A percentile compares a stretch with the other conserved stretches of the same genome.
Conservation (phyloP, 495 filamentous ascomycete species). For the Hyaloscypha hepaticicola region DNA sequence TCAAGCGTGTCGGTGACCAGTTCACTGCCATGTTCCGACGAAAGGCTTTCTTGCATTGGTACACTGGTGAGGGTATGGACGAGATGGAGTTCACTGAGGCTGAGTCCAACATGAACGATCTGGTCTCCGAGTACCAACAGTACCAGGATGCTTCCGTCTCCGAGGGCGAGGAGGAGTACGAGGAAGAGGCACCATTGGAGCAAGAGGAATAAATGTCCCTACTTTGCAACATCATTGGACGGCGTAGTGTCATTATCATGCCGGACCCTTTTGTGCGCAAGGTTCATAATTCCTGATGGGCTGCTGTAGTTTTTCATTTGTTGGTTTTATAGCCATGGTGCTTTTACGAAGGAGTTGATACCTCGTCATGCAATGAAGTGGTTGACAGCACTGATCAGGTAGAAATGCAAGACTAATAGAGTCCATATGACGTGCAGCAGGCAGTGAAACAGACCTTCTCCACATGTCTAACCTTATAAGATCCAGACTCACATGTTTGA, state of each 20-base stretch:
- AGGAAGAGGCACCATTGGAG: constrained; percentile 57
- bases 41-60: constrained; percentile 99
- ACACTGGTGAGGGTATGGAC: constrained; percentile 99
- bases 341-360: constrained; percentile 26
- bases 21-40: constrained; percentile 99
- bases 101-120: constrained; percentile 99
- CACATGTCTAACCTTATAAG: constrained; percentile 16
- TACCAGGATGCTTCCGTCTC: constrained; percentile 97
- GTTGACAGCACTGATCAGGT: constrained; percentile 26
- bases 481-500: background rate
- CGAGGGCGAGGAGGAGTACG: constrained; percentile 64
- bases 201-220: constrained; percentile 44
- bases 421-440: constrained; percentile 17
- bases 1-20: constrained; percentile 99
- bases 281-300: constrained; percentile 21
- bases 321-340: constrained; percentile 29
- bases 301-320: constrained; percentile 24
- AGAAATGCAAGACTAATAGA: constrained; percentile 26
- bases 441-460: constrained; percentile 11
- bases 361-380: constrained; percentile 22
- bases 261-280: constrained; percentile 23
- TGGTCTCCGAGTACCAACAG: constrained; percentile 99
- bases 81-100: constrained; percentile 99
- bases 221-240: constrained; percentile 19
- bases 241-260: constrained; percentile 19